A percentile compares a stretch with the other conserved stretches of the same genome.
phyloP scores from a whole-genome alignment of 148 eudicot species.

The Camellia sinensis region DNA sequence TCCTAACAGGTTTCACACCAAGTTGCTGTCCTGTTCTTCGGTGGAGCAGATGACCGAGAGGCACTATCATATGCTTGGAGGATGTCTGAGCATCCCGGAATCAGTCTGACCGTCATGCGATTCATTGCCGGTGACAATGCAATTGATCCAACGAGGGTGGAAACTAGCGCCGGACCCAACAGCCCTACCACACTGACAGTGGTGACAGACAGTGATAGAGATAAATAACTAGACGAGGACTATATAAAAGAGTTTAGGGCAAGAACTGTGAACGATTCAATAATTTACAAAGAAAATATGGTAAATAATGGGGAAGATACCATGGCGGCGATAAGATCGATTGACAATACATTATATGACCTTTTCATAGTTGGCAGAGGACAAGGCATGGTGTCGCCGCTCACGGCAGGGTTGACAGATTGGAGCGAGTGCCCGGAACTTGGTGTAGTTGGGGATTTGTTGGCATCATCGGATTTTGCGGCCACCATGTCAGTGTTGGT shows the following conservation, averaged over 20 bases:
- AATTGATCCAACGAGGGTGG: background rate
- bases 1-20: constrained; percentile 15
- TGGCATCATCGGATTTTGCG: constrained; percentile 34
- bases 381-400: constrained; percentile 22
- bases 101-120: constrained; percentile 45
- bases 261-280: constrained; percentile 17
- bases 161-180: background rate
- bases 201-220: constrained; percentile 16
- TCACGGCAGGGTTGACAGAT: constrained; percentile 35
- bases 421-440: constrained; percentile 50
- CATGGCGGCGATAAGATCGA: constrained; percentile 20
- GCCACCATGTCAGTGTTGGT: constrained; percentile 40
- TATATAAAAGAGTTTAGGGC: constrained; percentile 23
- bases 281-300: constrained; percentile 20
- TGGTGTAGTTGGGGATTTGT: constrained; percentile 34
- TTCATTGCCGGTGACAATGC: constrained; percentile 30
- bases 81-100: constrained; percentile 38
- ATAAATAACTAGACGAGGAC: constrained; percentile 26
- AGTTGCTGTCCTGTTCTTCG: constrained; percentile 52
- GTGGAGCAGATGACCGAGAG: constrained; percentile 78
- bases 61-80: constrained; percentile 61
- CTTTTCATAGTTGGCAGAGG: constrained; percentile 35
- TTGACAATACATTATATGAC: constrained; percentile 22
- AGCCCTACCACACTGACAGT: constrained; percentile 8
- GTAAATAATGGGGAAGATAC: constrained; percentile 30